Evolutionary conservation across 108 stramenopile species (phyloP).

Genomic region (Heterococcus sp.): DNA sequence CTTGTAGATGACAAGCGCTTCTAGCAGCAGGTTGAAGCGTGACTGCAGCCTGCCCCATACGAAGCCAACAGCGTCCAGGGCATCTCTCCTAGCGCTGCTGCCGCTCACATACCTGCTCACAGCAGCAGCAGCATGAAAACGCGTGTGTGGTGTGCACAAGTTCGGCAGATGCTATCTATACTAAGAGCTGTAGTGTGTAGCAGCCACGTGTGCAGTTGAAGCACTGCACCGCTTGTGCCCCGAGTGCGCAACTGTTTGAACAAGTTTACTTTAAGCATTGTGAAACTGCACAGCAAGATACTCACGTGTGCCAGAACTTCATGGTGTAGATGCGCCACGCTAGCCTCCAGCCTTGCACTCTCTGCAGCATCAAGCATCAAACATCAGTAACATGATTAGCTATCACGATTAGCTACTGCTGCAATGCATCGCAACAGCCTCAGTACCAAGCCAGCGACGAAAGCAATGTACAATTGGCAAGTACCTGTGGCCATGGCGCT

Average conservation of each 20-base stretch:
- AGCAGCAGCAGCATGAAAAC: background rate
- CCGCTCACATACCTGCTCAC: background rate
- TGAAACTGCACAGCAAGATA: background rate
- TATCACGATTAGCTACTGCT: too few relatives aligned
- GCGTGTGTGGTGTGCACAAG: background rate
- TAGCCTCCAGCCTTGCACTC: background rate
- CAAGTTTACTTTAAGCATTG: background rate
- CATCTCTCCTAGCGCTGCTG: background rate
- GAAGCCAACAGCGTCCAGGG: constrained; percentile 16
- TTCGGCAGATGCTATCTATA: background rate
- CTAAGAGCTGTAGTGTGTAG: too few relatives aligned
- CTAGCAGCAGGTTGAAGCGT: constrained; percentile 41
- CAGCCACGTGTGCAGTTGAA: too few relatives aligned
- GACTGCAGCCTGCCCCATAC: constrained; percentile 34
- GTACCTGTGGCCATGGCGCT: background rate
- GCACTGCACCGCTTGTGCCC: too few relatives aligned
- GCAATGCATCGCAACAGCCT: too few relatives aligned
- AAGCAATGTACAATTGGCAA: too few relatives aligned
- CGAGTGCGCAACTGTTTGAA: background rate
- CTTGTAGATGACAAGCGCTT: constrained; percentile 70
- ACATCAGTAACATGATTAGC: too few relatives aligned
- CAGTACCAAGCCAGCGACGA: too few relatives aligned
- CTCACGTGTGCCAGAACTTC: background rate
- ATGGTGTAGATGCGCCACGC: background rate
- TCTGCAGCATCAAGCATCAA: background rate